Evolutionary conservation across 225 moss, liverwort and hornwort species (phyloP).

Genomic region (Lunularia cruciata): DNA sequence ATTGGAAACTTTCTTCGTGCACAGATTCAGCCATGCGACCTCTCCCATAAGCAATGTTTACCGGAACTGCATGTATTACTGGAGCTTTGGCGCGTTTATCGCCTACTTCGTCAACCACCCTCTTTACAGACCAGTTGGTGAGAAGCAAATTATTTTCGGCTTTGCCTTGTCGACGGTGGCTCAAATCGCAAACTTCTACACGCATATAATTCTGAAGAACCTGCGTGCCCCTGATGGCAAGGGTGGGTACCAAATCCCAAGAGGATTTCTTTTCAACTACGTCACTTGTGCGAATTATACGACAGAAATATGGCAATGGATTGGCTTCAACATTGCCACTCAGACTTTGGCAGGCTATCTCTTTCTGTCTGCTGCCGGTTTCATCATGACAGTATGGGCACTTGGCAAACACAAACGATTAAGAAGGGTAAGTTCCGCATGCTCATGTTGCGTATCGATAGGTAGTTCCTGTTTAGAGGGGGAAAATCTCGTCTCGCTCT

Average conservation of each 20-base stretch:
- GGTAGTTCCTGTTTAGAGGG: neutral
- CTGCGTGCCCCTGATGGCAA: slow-evolving; percentile 50
- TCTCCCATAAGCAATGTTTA: slow-evolving; percentile 75
- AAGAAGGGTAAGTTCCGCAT: slow-evolving; percentile 47
- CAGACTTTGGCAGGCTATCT: slow-evolving; percentile 73
- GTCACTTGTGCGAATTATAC: slow-evolving; percentile 83
- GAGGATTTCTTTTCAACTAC: slow-evolving; percentile 76
- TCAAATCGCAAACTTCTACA: slow-evolving; percentile 73
- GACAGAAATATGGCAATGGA: slow-evolving; percentile 83
- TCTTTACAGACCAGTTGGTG: slow-evolving; percentile 62
- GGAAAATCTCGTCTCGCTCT: neutral
- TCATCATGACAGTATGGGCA: slow-evolving; percentile 88
- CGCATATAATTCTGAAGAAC: slow-evolving; percentile 67
- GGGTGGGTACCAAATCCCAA: slow-evolving; percentile 70
- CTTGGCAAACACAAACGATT: slow-evolving; percentile 78
- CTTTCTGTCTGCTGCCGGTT: slow-evolving; percentile 55
- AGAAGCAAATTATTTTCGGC: slow-evolving; percentile 63
- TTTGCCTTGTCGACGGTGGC: slow-evolving; percentile 49
- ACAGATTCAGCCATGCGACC: slow-evolving; percentile 68
- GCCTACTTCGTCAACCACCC: slow-evolving; percentile 90
- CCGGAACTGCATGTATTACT: slow-evolving; percentile 76
- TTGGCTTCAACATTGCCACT: slow-evolving; percentile 86
- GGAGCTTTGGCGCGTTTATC: slow-evolving; percentile 70
- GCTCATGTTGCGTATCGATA: neutral
- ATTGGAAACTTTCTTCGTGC: slow-evolving; percentile 72